Conservation (phyloP, 768 basidiomycete genomes). For the Sporobolomyces pararoseus region DNA sequence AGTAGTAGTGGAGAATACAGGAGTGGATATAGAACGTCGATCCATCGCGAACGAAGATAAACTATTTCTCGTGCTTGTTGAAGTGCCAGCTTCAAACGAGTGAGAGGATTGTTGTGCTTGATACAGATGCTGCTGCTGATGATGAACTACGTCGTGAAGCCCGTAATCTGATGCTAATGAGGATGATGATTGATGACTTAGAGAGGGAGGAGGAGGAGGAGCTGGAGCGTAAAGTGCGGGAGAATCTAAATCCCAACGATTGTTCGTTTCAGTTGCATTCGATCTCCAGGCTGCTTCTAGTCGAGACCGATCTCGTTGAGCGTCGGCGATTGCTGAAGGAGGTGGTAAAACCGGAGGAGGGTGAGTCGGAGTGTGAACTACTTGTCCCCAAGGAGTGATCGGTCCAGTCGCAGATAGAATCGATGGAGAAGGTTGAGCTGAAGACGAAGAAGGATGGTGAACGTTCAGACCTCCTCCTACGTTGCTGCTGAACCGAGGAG, state of each 20-base stretch:
- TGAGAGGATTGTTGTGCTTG: no score
- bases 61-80: no score
- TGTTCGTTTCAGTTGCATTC: conserved; percentile 7
- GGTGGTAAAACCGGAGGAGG: conserved; percentile 38
- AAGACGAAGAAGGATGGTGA: neutral
- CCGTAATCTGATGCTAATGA: neutral
- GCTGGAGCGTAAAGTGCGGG: conserved; percentile 36
- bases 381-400: conserved; percentile 33
- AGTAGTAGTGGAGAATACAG: neutral
- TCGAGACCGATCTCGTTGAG: conserved; percentile 33
- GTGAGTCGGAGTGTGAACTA: conserved; percentile 40
- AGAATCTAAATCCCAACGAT: conserved; percentile 39
- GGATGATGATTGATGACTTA: neutral
- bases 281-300: conserved; percentile 41
- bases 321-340: neutral
- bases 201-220: neutral
- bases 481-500: conserved; percentile 8
- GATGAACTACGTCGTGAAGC: no score
- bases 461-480: neutral
- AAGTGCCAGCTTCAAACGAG: no score
- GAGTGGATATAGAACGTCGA: neutral
- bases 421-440: conserved; percentile 2
- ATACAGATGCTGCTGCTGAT: no score
- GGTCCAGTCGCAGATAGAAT: conserved; percentile 2
- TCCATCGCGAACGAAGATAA: neutral